These are phyloP conservation scores for Gossypioides kirkii DNA, from an alignment of 345 rosid species.

Conservation along the genomic window DNA sequence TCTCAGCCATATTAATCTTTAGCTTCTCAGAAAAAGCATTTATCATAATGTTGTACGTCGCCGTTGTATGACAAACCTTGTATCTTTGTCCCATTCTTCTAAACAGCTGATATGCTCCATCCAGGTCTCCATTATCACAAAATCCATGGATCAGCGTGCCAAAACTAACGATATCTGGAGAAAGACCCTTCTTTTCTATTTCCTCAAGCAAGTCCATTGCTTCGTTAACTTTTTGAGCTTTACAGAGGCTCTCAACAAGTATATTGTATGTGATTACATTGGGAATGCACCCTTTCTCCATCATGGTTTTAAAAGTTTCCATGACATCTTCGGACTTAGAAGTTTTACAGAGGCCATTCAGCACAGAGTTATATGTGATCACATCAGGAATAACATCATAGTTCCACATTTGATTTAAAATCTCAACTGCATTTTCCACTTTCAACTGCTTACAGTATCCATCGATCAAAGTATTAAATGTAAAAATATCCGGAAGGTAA, in stretches of 20 bases:
- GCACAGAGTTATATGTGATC: conserved; percentile 77
- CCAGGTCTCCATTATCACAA: conserved; percentile 56
- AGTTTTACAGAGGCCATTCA: conserved; percentile 87
- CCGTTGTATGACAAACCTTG: conserved; percentile 44
- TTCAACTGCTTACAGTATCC: conserved; percentile 72
- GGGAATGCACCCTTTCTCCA: conserved; percentile 65
- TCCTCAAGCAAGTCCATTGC: conserved; percentile 62
- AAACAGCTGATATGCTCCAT: conserved; percentile 59
- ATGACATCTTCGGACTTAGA: conserved; percentile 71
- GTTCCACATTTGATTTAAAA: conserved; percentile 58
- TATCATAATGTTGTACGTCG: conserved; percentile 76
- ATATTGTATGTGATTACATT: conserved; percentile 75
- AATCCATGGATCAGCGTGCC: conserved; percentile 68
- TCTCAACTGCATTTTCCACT: conserved; percentile 66
- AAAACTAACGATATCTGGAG: conserved; percentile 58
- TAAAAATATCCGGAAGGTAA: conserved; percentile 66
- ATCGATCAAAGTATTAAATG: conserved; percentile 84
- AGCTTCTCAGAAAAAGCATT: conserved; percentile 62
- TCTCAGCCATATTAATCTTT: conserved; percentile 49
- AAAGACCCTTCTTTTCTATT: conserved; percentile 45
- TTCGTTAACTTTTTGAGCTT: conserved; percentile 49
- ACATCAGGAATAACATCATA: conserved; percentile 70
- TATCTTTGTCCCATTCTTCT: conserved; percentile 48
- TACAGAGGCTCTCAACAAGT: conserved; percentile 85
- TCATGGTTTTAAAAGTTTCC: conserved; percentile 66